Evolutionary conservation across 2,329 filamentous ascomycete genomes (phyloP), one percentile per base, ranked within the genome.

Genomic region (Xylariaceae sp.): DNA sequence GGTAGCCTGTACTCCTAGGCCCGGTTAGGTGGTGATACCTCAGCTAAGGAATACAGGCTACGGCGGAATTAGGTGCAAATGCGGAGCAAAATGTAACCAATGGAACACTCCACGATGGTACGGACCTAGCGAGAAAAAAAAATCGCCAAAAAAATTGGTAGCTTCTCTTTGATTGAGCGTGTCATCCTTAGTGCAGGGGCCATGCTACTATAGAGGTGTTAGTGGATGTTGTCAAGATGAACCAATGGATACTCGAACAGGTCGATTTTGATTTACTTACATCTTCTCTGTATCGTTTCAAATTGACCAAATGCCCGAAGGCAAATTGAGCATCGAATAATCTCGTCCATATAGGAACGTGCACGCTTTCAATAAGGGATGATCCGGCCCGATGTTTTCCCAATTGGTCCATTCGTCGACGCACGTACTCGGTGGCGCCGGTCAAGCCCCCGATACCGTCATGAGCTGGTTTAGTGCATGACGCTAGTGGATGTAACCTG

Each of bases 161-260:
- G 84, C 82, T 84, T 87, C 86, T 88, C 86, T 88, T 88, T 88
- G 85, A 84, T 86, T 84, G 81, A 88, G 86, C 86, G 87, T 92
- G 88, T 92, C 89, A 93, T 92, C 89, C 89, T 93, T 93, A 92
- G 89, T 86, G 82, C 83, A 86, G 82, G 83, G 87, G 86, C 86
- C 86, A 89, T 89, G 87, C 87, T 89, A 88, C 63, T 65, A 49
- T 39, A 13, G 15, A 17, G 13, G 7, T 45, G 35, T 39, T 52
- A 41, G 30, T 35, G 37, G 37, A 30, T 30, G 23, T 30, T 30
- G 23, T 30, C 23, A 30, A 30, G 23, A 30, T 30, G 23, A 30
- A 41, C 37, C 37, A 3, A 41, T 41, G 37, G 9, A 7, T 41
- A 41, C 8, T 41, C 37, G 37, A 45, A 45, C 41, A 6, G 41